These are phyloP conservation scores for Uromyces viciae-fabae DNA, from an alignment of 1,284 basidiomycete genomes.

Conservation along the genomic window DNA sequence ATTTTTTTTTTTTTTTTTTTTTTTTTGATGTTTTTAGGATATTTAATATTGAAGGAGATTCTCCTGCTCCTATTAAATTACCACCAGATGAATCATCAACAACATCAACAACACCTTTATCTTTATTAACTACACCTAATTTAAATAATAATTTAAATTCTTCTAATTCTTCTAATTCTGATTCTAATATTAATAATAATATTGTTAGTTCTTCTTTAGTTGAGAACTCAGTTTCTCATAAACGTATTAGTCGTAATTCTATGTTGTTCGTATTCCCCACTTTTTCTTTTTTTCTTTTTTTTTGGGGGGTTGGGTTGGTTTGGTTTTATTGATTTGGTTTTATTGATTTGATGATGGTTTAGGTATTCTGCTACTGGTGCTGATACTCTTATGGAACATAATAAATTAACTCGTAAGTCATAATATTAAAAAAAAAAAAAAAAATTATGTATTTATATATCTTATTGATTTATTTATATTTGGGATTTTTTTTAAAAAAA, in stretches of 20 bases:
- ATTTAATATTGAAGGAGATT: slow-evolving; percentile 40
- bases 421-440: too few species aligned
- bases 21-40: background rate
- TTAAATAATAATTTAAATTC: too few species aligned
- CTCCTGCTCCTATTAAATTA: slow-evolving; percentile 26
- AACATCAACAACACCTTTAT: background rate
- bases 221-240: background rate
- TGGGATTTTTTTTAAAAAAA: too few species aligned
- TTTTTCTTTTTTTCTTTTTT: background rate
- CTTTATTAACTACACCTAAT: too few species aligned
- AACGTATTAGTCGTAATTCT: slow-evolving; percentile 37
- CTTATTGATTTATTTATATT: background rate
- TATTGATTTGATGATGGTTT: background rate
- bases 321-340: background rate
- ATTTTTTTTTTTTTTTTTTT: background rate
- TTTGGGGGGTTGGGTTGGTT: background rate
- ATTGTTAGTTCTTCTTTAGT: too few species aligned
- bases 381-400: slow-evolving; percentile 42
- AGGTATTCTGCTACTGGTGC: slow-evolving; percentile 38
- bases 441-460: too few species aligned
- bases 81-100: background rate
- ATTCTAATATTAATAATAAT: too few species aligned
- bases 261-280: slow-evolving; percentile 23
- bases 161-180: background rate
- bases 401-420: slow-evolving; percentile 19